These are phyloP conservation scores for Penicillium concentricum DNA, from an alignment of 2,329 filamentous ascomycete genomes.

Conservation along the genomic window DNA sequence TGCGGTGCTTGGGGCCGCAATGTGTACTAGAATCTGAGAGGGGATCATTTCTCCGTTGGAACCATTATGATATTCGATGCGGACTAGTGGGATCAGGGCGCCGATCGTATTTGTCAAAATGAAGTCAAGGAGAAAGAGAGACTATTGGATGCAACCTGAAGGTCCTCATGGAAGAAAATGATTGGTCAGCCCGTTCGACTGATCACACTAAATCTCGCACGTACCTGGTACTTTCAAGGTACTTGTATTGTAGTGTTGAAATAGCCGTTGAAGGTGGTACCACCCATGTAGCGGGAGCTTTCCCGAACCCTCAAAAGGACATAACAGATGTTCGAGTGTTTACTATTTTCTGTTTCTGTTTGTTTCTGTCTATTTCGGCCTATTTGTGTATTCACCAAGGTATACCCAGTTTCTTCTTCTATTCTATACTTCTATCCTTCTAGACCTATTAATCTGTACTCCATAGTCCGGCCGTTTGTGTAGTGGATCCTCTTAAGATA, in stretches of 20 bases:
- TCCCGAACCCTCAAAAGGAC: neutral
- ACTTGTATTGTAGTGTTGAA: neutral
- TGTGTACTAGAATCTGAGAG: constrained; percentile 42
- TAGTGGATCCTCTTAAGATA: neutral
- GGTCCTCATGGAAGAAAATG: neutral
- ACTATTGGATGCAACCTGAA: neutral
- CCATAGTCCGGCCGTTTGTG: neutral
- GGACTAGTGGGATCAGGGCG: neutral
- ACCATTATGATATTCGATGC: neutral
- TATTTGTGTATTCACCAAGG: neutral
- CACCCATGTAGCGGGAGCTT: neutral
- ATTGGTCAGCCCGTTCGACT: constrained; percentile 2
- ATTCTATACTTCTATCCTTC: neutral
- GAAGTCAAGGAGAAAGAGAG: neutral
- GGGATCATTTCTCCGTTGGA: neutral
- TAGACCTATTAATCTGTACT: no score
- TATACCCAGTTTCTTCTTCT: neutral
- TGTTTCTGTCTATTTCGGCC: neutral
- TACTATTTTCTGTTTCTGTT: neutral
- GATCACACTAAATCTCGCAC: neutral
- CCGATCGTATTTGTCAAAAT: neutral
- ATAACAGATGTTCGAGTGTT: neutral
- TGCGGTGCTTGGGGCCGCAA: constrained; percentile 39
- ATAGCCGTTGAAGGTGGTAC: neutral
- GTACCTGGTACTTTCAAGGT: neutral